Base-by-base conservation (phyloP, 23 red algal genomes). In the Gracilariopsis chorda region DNA sequence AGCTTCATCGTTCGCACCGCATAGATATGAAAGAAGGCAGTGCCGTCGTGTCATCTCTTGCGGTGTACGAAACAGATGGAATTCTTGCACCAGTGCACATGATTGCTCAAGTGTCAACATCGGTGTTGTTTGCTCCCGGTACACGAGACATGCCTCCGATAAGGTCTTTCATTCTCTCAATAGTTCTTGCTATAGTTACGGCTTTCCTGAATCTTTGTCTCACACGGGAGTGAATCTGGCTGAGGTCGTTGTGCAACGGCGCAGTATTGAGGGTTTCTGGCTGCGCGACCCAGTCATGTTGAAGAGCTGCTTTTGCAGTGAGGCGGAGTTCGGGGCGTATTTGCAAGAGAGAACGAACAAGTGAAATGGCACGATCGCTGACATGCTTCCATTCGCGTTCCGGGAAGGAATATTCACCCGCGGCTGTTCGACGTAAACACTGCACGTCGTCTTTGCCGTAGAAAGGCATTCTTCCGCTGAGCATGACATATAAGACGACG, bases 381-480 rank as follows among this genome's bases (percentile, higher is more conserved):
- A 98, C 84, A 35, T 77, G 39, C 21, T 83, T 59, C 96, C 96
- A 98, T 45, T 93, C 84, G 29, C 84, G 72, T 32, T 81, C 42
- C 29, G 90, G 96, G 36, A 98, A 94, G 19, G 80, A 63, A 49
- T 90, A 98, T 45, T 93, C 69, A 23, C 82, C 91, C 11, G 67
- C 65, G 43, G 85, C 85, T 17, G 85, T 89, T 24, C 61, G 61
- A 51, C 85, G 85, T 47, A 89, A 70, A 71, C 91, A 94, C 75
- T 95, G 87, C 39, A 86, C 57, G 63, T 98, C 96, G 84, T 95
- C 80, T 9, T 76, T 78, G 21, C 96, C 96, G 75, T 91, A 98
- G 68, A 98, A 98, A 4, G 96, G 96, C 96, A 98, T 98, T 61
- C 94, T 90, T 78, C 96, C 96, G 44, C 89, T 93, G 16, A 98